Percentiles rank a stretch among this genome's conserved stretches.
phyloP scores from a whole-genome alignment of 1,139 yeast genomes.

The Yamadazyma kanchanaburiensis region DNA sequence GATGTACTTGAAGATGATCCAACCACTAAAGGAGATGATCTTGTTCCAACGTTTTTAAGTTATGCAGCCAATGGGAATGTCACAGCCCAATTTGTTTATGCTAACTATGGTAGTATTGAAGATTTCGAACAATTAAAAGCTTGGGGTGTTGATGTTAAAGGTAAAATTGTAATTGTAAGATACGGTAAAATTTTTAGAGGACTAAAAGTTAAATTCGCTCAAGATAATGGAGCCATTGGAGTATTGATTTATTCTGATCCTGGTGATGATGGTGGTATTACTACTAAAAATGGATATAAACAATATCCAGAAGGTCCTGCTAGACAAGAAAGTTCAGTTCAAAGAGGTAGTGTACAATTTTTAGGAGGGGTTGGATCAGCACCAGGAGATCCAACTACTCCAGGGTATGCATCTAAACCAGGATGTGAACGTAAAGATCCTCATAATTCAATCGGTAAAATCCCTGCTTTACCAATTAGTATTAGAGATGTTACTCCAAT shows the following conservation, averaged over 20 bases:
- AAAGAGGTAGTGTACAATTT: slow-evolving; percentile 82
- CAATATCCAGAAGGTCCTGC: slow-evolving; percentile 48
- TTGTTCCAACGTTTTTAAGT: slow-evolving; percentile 43
- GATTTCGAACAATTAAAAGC: slow-evolving; percentile 34
- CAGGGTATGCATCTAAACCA: slow-evolving; percentile 71
- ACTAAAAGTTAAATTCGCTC: slow-evolving; percentile 46
- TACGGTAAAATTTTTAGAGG: slow-evolving; percentile 44
- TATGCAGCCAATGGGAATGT: slow-evolving; percentile 50
- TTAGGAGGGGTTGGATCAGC: slow-evolving; percentile 53
- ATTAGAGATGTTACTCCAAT: slow-evolving; percentile 47
- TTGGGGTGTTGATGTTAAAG: slow-evolving; percentile 35
- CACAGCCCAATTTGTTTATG: slow-evolving; percentile 43
- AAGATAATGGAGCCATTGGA: slow-evolving; percentile 45
- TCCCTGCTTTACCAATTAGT: slow-evolving; percentile 46
- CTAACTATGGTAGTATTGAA: slow-evolving; percentile 35
- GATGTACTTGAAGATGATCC: slow-evolving; percentile 71
- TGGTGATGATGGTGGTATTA: slow-evolving; percentile 41
- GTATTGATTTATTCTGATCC: slow-evolving; percentile 45
- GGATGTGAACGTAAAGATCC: slow-evolving; percentile 46
- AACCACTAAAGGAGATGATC: slow-evolving; percentile 50
- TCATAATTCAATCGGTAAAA: slow-evolving; percentile 38
- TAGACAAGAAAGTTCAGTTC: slow-evolving; percentile 53
- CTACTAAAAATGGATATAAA: slow-evolving; percentile 42
- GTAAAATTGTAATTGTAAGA: slow-evolving; percentile 40
- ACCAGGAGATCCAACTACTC: slow-evolving; percentile 92